Evolutionary conservation across 2,329 filamentous ascomycete species (phyloP), one percentile per base, ranked within the genome.

Genomic region (Epichloe glyceriae): DNA sequence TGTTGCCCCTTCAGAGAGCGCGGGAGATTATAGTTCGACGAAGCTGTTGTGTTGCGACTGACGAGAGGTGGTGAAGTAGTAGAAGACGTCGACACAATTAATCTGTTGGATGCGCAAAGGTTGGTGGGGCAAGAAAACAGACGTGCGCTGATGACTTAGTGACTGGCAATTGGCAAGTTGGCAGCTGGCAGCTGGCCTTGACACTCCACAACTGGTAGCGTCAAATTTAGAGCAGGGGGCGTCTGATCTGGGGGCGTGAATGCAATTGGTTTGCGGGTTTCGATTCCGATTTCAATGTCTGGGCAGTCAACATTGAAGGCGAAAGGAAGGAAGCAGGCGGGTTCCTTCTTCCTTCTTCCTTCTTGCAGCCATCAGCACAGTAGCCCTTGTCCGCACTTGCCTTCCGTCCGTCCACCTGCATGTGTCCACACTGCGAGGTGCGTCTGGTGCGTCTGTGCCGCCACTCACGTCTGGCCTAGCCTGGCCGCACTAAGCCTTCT

Each of bases 401-500:
- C 26, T 30, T 30, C 26, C 26, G 26, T 11, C 26, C 26, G 10
- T 30, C 8, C 26, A 30, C 26, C 26, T 30, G 26, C 26, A 30
- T 30, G 10, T 30, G 26, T 30, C 26, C 26, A 30, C 26, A 11
- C 26, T 30, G 26, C 3, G 26, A 30, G 26, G 8, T 30, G 26
- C 26, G 26, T 30, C 26, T 30, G 7, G 26, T 30, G 26, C 26
- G 26, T 30, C 26, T 30, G 26, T 30, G 26, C 26, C 26, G 26
- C 33, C 33, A 34, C 37, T 52, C 47, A 47, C 37, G 35, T 49
- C n/a, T 15, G 38, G 15, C n/a, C 14, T 17, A 2, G 34, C 20
- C 39, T 33, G 41, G 37, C 26, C 30, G 48, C 59, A 52, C 63
- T 66, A 65, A 55, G 38, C 62, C 56, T 17, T 50, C 60, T 57